Evolutionary conservation across 2,329 filamentous ascomycete genomes (phyloP), one percentile per base, ranked within the genome.

Genomic region (Venturia carpophila): DNA sequence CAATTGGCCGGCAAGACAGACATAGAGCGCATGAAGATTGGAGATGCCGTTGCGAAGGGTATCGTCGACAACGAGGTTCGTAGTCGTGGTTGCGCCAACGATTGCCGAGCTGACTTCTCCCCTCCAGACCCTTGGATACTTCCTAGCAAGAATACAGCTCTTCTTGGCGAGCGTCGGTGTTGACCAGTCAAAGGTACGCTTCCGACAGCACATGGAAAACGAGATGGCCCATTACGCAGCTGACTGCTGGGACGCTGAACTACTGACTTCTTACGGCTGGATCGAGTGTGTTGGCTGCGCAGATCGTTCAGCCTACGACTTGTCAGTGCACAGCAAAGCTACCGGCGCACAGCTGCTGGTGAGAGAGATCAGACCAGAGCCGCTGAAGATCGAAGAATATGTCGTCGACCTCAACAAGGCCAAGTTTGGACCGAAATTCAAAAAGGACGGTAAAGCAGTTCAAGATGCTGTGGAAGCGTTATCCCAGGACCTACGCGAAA

Each of bases 281-380:
- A 90, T 97, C 68, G 94, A 99, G 81, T 97, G 93, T 76, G 93
- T 97, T 72, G 94, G 94, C 68, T 97, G 94, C 76, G 94, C 94
- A 67, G 93, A 97, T 75, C 87, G 94, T 72, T 96, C 90, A 74
- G 94, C 94, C 24, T 99, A 96, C 76, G 94, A 99, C 77, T 77
- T 97, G 75, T 89, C 86, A 43, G 92, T 97, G 11, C 94, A 97
- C 78, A 87, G 89, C 74, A 93, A 96, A 79, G 92, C 91, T 81
- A 97, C 94, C 41, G 92, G 91, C 66, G 87, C 89, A 17, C 87
- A 92, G 52, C 83, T 99, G 27, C 82, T 94, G 61, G 94, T 97
- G 49, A 87, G 92, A 67, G 87, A 97, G 80, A 86, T 85, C 64
- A 84, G 92, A 64, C 85, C 89, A 60, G 87, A 90, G 74, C 94